Percentiles rank a stretch among this genome's conserved stretches.
Conservation (phyloP, 2,329 filamentous ascomycete genomes). For the Penicillium griseofulvum region DNA sequence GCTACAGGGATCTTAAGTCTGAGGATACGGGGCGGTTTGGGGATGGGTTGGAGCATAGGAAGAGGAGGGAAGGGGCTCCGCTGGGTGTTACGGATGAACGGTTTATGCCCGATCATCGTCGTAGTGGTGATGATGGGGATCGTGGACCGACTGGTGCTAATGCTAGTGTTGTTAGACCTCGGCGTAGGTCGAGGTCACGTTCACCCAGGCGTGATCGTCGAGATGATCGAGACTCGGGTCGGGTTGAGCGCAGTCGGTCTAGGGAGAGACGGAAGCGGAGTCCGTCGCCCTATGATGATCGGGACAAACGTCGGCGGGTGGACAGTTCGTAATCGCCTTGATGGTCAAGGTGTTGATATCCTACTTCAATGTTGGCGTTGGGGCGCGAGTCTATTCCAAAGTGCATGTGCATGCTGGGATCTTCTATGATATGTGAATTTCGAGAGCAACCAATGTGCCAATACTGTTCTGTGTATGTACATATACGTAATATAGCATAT, state of each 20-base stretch:
- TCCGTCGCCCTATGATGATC: conserved; percentile 42
- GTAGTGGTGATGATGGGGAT: conserved; percentile 31
- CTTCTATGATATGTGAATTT: conserved; percentile 15
- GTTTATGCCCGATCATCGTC: conserved; percentile 45
- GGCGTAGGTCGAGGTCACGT: conserved; percentile 41
- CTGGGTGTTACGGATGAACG: conserved; percentile 46
- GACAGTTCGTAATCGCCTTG: conserved; percentile 22
- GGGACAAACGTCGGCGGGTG: conserved; percentile 43
- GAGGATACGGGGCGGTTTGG: conserved; percentile 92
- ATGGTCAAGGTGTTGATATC: conserved; percentile 1
- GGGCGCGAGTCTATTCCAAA: conserved; percentile 10
- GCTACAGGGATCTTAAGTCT: conserved; percentile 80
- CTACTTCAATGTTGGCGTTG: conserved; percentile 21
- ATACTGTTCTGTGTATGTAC: background rate
- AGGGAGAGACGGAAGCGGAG: conserved; percentile 48
- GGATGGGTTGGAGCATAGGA: conserved; percentile 33
- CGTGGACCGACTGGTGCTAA: conserved; percentile 47
- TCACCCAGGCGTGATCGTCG: conserved; percentile 48
- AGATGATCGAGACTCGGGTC: conserved; percentile 34
- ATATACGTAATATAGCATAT: conserved; percentile 9
- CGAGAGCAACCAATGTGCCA: conserved; percentile 15
- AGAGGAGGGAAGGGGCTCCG: conserved; percentile 32
- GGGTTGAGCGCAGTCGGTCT: conserved; percentile 46
- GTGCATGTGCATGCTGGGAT: conserved; percentile 15
- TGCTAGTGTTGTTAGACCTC: conserved; percentile 42